A percentile compares a stretch with the other conserved stretches of the same genome.
Evolutionary conservation across 768 basidiomycete species (phyloP).

Genomic region (Russula brevipes): DNA sequence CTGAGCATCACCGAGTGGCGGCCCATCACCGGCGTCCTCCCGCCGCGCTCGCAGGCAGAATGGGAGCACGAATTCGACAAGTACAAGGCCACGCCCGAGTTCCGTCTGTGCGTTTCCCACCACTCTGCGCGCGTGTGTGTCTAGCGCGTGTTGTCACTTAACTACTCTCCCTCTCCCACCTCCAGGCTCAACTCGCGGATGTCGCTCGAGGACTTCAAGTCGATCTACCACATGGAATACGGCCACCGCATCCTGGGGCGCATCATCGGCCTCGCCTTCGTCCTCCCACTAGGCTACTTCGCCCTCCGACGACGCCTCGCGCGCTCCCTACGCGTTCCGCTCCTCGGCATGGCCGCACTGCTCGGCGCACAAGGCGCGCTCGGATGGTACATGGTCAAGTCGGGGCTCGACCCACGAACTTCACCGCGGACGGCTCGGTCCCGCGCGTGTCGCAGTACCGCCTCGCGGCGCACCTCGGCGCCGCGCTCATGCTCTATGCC

Average conservation of each 20-base stretch:
- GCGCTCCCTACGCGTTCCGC: constrained; percentile 51
- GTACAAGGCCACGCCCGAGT: constrained; percentile 93
- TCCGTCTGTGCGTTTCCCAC: constrained; percentile 67
- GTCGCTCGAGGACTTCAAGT: constrained; percentile 85
- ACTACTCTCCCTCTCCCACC: constrained; percentile 12
- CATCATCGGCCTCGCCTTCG: constrained; percentile 74
- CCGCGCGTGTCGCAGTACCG: constrained; percentile 97
- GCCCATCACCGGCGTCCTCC: constrained; percentile 83
- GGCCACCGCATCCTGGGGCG: constrained; percentile 91
- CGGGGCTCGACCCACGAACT: constrained; percentile 79
- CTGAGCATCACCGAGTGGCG: constrained; percentile 98
- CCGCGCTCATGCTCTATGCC: constrained; percentile 85
- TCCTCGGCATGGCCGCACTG: constrained; percentile 68
- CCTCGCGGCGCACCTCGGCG: constrained; percentile 89
- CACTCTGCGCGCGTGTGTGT: background rate
- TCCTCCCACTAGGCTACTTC: constrained; percentile 82
- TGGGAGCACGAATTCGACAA: constrained; percentile 92
- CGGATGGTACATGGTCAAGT: constrained; percentile 99
- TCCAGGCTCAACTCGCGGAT: constrained; percentile 84
- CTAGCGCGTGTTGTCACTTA: background rate
- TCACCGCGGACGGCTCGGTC: constrained; percentile 76
- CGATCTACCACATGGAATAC: constrained; percentile 99
- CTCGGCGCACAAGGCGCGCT: constrained; percentile 89
- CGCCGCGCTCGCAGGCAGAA: constrained; percentile 67
- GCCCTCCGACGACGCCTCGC: constrained; percentile 64